These are phyloP conservation scores for Tulasnella sp. DNA, from an alignment of 768 basidiomycete genomes.

Conservation along the genomic window DNA sequence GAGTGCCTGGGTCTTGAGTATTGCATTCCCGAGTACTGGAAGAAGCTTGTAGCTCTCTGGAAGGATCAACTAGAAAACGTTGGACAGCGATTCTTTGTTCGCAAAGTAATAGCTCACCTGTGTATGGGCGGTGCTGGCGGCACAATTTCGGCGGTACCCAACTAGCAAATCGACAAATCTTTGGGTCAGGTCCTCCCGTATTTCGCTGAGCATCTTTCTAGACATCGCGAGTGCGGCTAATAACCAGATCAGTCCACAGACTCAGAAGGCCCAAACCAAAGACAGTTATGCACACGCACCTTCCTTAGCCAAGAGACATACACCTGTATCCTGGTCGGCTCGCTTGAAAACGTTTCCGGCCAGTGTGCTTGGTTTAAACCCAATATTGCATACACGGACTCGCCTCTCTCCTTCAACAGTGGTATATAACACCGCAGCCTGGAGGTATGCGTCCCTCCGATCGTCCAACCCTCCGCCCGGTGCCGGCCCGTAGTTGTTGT, in stretches of 20 bases:
- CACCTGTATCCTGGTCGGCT: constrained; percentile 79
- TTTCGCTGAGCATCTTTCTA: constrained; percentile 49
- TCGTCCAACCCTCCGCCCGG: constrained; percentile 41
- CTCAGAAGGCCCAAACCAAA: not conserved
- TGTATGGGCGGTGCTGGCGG: constrained; percentile 56
- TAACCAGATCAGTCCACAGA: not conserved
- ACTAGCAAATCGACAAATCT: constrained; percentile 68
- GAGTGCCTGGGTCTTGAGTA: constrained; percentile 83
- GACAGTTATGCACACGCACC: constrained; percentile 37
- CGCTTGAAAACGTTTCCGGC: constrained; percentile 86
- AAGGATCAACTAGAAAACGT: constrained; percentile 58
- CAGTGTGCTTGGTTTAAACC: constrained; percentile 55
- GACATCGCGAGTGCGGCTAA: constrained; percentile 61
- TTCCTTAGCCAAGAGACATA: constrained; percentile 62
- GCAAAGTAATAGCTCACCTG: constrained; percentile 46
- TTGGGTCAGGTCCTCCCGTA: constrained; percentile 76
- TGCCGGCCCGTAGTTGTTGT: constrained; percentile 33
- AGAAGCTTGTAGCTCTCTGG: constrained; percentile 86
- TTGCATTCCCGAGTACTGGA: constrained; percentile 65
- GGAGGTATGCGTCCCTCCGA: constrained; percentile 62
- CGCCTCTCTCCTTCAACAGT: constrained; percentile 60
- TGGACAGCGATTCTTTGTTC: not conserved
- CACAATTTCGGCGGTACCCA: constrained; percentile 82
- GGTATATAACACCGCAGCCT: constrained; percentile 83
- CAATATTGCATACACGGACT: constrained; percentile 79